Percentiles rank a stretch among this genome's conserved stretches.
phyloP scores from a whole-genome alignment of 345 rosid genomes.

The Ricinus communis region DNA sequence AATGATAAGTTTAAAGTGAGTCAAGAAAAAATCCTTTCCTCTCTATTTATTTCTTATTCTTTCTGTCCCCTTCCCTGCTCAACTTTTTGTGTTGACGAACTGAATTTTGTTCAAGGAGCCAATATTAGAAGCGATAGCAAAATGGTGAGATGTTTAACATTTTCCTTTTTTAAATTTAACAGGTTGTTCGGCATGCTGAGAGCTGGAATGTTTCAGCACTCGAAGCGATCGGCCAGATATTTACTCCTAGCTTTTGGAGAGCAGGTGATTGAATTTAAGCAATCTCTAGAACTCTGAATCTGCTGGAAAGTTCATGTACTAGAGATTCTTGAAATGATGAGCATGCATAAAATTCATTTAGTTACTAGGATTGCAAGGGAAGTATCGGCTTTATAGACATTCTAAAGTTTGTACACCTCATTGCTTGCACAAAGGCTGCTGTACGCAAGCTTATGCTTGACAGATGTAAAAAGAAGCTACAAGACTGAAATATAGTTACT shows the following conservation, averaged over 20 bases:
- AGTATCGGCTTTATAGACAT: background rate
- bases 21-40: conserved; percentile 1
- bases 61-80: background rate
- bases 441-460: background rate
- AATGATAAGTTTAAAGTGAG: conserved; percentile 42
- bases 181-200: conserved; percentile 80
- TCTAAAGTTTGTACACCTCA: background rate
- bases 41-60: background rate
- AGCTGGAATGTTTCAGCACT: conserved; percentile 77
- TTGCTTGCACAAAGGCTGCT: background rate
- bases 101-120: background rate
- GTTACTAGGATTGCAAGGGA: background rate
- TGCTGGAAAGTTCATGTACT: background rate
- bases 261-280: conserved; percentile 15
- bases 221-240: conserved; percentile 74
- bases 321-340: too few species aligned
- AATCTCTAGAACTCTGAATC: conserved; percentile 16
- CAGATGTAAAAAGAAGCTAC: background rate
- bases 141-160: too few species aligned
- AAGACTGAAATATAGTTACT: too few species aligned
- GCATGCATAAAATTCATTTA: background rate
- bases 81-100: background rate
- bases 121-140: background rate
- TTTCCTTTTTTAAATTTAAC: too few species aligned
- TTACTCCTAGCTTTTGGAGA: conserved; percentile 40